Evolutionary conservation across 768 basidiomycete genomes (phyloP).

Genomic region (Tylopilus felleus): DNA sequence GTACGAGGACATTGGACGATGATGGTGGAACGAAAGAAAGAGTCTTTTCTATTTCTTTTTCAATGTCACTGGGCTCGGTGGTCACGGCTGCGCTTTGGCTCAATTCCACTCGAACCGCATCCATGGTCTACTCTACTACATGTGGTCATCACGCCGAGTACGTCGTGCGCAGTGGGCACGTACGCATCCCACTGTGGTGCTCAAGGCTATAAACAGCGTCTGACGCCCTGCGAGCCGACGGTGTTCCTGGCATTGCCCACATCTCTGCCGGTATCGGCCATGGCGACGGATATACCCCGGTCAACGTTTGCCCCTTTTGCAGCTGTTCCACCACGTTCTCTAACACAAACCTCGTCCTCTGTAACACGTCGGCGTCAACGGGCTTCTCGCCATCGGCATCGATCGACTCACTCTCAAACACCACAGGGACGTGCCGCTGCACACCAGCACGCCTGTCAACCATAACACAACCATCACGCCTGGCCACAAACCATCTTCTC

Average conservation of each 20-base stretch:
- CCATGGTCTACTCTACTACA: not conserved
- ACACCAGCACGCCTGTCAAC: conserved; percentile 61
- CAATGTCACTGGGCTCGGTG: not conserved
- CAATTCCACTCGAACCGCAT: no score
- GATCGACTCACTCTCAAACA: conserved; percentile 60
- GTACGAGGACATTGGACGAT: conserved; percentile 27
- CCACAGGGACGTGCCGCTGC: conserved; percentile 59
- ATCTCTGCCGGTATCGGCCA: not conserved
- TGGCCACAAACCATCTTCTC: conserved; percentile 47
- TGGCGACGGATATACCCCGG: not conserved
- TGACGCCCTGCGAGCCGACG: conserved; percentile 5
- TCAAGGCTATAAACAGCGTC: conserved; percentile 4
- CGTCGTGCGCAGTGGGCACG: conserved; percentile 5
- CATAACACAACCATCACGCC: conserved; percentile 62
- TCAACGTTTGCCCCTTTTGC: not conserved
- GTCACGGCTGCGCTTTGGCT: no score
- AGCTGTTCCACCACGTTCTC: not conserved
- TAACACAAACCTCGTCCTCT: conserved; percentile 4
- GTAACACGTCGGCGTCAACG: conserved; percentile 3
- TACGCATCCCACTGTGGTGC: not conserved
- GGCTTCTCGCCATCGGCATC: not conserved
- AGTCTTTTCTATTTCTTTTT: conserved; percentile 10
- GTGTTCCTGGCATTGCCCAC: not conserved
- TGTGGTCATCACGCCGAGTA: conserved; percentile 9
- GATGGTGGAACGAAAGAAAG: conserved; percentile 16